Conservation (phyloP, 148 eudicot species). For the Camellia japonica region DNA sequence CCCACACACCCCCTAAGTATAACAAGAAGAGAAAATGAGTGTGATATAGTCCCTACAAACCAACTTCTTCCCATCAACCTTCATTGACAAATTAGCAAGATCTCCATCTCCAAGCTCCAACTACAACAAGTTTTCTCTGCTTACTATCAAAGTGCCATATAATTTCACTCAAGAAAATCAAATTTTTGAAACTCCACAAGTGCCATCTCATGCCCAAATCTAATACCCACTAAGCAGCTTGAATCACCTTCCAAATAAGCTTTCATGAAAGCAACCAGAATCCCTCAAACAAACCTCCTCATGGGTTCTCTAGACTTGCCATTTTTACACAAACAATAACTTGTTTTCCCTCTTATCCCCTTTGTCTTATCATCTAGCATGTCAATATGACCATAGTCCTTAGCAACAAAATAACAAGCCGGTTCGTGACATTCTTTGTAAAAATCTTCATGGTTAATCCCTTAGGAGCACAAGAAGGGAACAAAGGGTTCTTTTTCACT, state of each 20-base stretch:
- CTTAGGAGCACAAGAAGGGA: conserved; percentile 74
- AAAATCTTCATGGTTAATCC: conserved; percentile 75
- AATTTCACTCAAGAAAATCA: conserved; percentile 35
- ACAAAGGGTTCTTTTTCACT: conserved; percentile 45
- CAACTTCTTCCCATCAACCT: too few relatives aligned
- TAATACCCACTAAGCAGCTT: conserved; percentile 29
- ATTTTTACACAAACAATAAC: conserved; percentile 63
- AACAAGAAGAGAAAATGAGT: too few relatives aligned
- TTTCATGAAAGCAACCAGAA: conserved; percentile 55
- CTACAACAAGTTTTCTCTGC: too few relatives aligned
- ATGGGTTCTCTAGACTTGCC: conserved; percentile 67
- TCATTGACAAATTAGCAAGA: too few relatives aligned
- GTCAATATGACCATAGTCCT: conserved; percentile 69
- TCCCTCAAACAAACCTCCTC: conserved; percentile 75
- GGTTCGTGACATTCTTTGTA: conserved; percentile 57
- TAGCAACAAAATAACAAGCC: conserved; percentile 60
- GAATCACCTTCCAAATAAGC: conserved; percentile 55
- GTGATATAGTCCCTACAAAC: too few relatives aligned
- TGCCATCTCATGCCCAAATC: conserved; percentile 28
- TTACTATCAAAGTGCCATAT: too few relatives aligned
- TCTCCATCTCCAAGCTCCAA: too few relatives aligned
- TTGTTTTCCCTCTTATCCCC: conserved; percentile 56
- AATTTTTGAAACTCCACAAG: conserved; percentile 47
- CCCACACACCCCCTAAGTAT: too few relatives aligned
- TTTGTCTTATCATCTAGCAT: conserved; percentile 69